Evolutionary conservation across 345 rosid genomes (phyloP).

Genomic region (Heritiera fomes): DNA sequence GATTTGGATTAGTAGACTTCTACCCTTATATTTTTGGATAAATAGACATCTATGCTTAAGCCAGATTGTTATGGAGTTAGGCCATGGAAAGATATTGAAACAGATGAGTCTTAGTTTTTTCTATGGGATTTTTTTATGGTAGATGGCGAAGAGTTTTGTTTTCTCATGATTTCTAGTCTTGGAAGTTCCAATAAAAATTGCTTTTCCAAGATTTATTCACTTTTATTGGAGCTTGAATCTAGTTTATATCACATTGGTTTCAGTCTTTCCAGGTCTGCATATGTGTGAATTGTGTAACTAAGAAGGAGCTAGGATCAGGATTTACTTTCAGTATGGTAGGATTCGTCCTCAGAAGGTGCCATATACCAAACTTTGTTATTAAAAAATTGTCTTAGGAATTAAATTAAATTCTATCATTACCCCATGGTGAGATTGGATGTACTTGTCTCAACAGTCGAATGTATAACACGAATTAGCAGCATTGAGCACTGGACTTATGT

Average conservation of each 20-base stretch:
- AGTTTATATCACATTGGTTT: background rate
- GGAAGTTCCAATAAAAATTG: background rate
- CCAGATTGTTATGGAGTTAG: background rate
- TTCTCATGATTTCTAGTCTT: background rate
- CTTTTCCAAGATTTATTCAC: background rate
- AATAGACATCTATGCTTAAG: background rate
- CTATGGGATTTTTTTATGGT: background rate
- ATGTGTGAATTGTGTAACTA: background rate
- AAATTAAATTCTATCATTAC: background rate
- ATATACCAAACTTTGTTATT: background rate
- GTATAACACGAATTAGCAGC: too few relatives aligned
- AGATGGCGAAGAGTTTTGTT: background rate
- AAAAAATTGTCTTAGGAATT: background rate
- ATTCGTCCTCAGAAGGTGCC: background rate
- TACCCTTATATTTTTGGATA: background rate
- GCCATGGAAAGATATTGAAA: background rate
- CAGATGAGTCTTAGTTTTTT: background rate
- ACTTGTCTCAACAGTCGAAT: background rate
- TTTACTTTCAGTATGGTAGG: background rate
- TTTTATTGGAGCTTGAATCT: background rate
- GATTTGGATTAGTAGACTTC: background rate
- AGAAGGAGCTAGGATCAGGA: background rate
- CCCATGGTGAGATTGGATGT: background rate
- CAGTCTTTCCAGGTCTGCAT: background rate
- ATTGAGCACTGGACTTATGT: background rate